Conservation (phyloP, 202 grass and related monocot genomes). For the Tripidium arundinaceum region DNA sequence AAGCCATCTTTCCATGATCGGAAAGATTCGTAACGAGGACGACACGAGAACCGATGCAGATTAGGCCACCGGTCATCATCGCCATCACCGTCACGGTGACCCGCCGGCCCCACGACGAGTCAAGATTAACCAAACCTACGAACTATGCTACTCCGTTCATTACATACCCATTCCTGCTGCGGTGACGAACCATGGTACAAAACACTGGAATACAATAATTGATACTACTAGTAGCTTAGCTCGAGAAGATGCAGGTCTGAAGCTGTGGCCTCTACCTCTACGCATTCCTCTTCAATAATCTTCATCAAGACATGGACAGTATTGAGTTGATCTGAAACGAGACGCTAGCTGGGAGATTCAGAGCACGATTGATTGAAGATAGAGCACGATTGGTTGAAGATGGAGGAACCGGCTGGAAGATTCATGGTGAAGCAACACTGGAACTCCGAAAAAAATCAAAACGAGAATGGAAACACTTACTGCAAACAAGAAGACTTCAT, state of each 20-base stretch:
- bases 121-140: neutral
- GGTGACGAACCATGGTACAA: neutral
- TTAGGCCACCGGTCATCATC: neutral
- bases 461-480: constrained; percentile 8
- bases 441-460: neutral
- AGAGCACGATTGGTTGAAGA: neutral
- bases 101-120: neutral
- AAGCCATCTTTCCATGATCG: constrained; percentile 30
- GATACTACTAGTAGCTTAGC: neutral
- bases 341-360: neutral
- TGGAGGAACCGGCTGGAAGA: neutral
- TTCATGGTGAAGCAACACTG: neutral
- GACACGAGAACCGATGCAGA: constrained; percentile 17
- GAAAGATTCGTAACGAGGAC: constrained; percentile 41
- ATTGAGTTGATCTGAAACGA: neutral
- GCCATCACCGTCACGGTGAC: neutral
- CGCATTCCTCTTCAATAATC: neutral
- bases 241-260: neutral
- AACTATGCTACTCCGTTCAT: too few relatives aligned
- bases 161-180: too few relatives aligned
- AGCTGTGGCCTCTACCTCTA: neutral
- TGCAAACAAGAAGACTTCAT: neutral
- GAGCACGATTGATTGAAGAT: neutral
- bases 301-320: neutral
- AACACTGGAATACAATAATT: too few relatives aligned